Conservation (phyloP, 371 early-diverging fungal species). For the Mucor mucedo region DNA sequence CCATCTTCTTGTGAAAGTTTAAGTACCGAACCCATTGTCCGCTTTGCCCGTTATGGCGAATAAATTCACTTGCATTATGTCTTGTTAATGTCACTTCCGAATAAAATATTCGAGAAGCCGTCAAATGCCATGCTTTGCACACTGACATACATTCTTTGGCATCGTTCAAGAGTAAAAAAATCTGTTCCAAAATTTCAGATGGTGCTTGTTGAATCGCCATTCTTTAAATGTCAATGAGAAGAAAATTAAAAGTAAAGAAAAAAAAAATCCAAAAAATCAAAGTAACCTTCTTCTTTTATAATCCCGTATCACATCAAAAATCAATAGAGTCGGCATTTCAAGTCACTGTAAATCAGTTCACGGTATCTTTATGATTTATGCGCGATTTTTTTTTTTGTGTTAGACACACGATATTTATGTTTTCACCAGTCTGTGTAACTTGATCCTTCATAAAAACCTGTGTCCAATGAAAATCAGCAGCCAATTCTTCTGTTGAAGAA, state of each 20-base stretch:
- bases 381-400: too few species aligned
- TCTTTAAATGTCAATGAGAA: not conserved
- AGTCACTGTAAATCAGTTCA: too few species aligned
- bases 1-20: not conserved
- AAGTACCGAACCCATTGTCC: not conserved
- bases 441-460: too few species aligned
- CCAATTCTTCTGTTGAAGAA: too few species aligned
- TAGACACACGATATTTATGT: too few species aligned
- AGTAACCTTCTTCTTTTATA: too few species aligned
- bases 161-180: not conserved
- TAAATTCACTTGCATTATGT: not conserved
- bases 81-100: not conserved
- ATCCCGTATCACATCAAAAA: too few species aligned
- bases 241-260: not conserved
- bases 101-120: not conserved
- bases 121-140: not conserved
- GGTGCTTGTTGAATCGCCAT: not conserved
- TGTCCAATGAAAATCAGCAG: too few species aligned
- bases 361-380: too few species aligned
- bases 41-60: not conserved
- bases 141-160: not conserved
- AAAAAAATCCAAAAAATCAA: not conserved
- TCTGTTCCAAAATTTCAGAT: conserved; percentile 1
- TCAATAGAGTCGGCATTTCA: too few species aligned
- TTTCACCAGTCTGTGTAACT: too few species aligned